phyloP scores from a whole-genome alignment of 345 rosid species.

The Eucalyptus pauciflora region DNA sequence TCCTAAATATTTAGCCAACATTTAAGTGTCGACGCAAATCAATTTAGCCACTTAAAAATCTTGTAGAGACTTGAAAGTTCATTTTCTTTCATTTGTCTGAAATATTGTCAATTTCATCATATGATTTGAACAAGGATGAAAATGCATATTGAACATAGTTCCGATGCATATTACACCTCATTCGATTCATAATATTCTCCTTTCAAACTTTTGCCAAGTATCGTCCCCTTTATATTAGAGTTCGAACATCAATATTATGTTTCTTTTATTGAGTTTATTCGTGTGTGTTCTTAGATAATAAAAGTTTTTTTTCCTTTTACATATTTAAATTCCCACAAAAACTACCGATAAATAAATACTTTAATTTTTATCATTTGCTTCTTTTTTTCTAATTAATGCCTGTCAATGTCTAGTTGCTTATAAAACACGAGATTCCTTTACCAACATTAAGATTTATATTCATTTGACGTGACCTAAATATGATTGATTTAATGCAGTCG shows the following conservation, averaged over 20 bases:
- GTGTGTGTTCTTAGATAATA: background rate
- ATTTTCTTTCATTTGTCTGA: background rate
- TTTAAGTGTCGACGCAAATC: too few relatives aligned
- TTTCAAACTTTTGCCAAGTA: background rate
- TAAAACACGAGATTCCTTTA: background rate
- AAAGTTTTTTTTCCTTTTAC: background rate
- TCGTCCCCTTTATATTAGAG: background rate
- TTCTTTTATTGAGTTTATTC: background rate
- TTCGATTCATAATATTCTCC: background rate
- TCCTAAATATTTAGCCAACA: too few relatives aligned
- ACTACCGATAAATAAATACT: background rate
- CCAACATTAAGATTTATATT: background rate
- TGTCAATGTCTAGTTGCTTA: background rate
- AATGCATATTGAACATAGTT: background rate
- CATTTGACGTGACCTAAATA: background rate
- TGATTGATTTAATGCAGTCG: background rate
- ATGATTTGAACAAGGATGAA: background rate
- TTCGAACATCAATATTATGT: background rate
- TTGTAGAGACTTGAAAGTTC: background rate
- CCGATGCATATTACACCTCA: background rate
- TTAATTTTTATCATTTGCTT: background rate
- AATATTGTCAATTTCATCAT: background rate
- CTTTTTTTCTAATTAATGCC: background rate
- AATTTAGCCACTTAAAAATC: too few relatives aligned
- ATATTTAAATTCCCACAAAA: background rate